Evolutionary conservation across 1,139 yeast genomes (phyloP), one percentile per base, ranked within the genome.

Genomic region (Suhomyces bribrorum): DNA sequence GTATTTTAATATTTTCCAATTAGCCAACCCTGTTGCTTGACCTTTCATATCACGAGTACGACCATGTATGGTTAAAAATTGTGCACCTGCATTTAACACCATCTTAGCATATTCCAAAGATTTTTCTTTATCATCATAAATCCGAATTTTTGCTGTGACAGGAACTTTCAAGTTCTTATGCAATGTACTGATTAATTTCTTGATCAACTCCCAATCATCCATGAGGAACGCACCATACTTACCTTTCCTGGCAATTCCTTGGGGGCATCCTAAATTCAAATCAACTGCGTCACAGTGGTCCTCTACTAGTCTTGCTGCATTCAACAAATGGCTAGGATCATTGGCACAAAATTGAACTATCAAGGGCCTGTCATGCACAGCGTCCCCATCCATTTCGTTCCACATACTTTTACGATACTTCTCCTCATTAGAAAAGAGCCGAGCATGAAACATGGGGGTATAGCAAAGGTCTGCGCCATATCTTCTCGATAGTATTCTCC

Each of bases 11-110:
- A 83, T 74, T 20, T 80, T 75, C 97, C 98, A 92, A 64, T 92
- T 90, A 1, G 98, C 98, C 36, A 94, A 65, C 0, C 98, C 98
- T 0, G 98, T 90, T 43, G 79, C 76, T 59, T 90, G 97, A 5
- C 98, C 98, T 62, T 92, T 92, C 95, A 90, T 94, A 46, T 90
- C 98, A 48, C 98, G 74, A 1, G 97, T 86, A 53, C 99, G 76
- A 3, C 97, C 97, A 61, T 94, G 99, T 5, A 94, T 86, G 2
- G 97, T 89, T 30, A 94, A 68, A 56, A 92, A 87, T 62, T 89
- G 97, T 0, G 98, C 98, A 6, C 98, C 98, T 0, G 98, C 96
- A 46, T 75, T 75, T 24, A 92, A 67, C n/a, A 94, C 90, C 88
- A 86, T 83, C 57, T 78, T 81, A 8, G 98, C 98, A 58, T 94